Evolutionary conservation across 768 basidiomycete species (phyloP).

Genomic region (button mushroom (Agaricus bisporus)): DNA sequence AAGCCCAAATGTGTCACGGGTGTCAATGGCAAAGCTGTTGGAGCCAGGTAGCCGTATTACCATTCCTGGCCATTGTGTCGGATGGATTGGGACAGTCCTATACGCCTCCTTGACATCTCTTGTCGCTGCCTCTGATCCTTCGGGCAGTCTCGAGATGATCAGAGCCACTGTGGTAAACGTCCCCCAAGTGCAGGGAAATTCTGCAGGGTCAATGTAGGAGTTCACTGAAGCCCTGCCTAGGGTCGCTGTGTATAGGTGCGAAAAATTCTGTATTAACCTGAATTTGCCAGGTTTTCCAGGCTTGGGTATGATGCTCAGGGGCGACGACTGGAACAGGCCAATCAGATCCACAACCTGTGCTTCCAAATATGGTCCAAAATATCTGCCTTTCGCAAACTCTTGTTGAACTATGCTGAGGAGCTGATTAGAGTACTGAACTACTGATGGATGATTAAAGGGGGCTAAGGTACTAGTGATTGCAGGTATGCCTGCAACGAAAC

Average conservation of each 20-base stretch:
- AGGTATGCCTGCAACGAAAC: slow-evolving; percentile 28
- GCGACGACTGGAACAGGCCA: slow-evolving; percentile 28
- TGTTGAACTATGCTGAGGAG: slow-evolving; percentile 15
- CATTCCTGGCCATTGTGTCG: slow-evolving; percentile 29
- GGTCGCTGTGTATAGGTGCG: slow-evolving; percentile 14
- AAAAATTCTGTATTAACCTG: slow-evolving; percentile 27
- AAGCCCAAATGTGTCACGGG: slow-evolving; percentile 17
- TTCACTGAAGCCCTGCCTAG: slow-evolving; percentile 22
- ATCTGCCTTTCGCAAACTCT: slow-evolving; percentile 17
- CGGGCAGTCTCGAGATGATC: slow-evolving; percentile 25
- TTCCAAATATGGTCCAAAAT: slow-evolving; percentile 22
- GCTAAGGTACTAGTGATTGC: slow-evolving; percentile 17
- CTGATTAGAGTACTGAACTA: background rate
- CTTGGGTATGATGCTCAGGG: slow-evolving; percentile 26
- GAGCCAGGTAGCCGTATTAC: slow-evolving; percentile 18
- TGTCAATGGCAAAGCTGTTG: slow-evolving; percentile 20
- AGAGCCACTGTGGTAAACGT: slow-evolving; percentile 27
- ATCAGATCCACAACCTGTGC: slow-evolving; percentile 16
- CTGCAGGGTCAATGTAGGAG: slow-evolving; percentile 17
- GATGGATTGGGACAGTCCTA: slow-evolving; percentile 23
- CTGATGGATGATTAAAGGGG: slow-evolving; percentile 24
- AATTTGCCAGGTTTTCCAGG: slow-evolving; percentile 19
- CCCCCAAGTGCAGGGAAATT: slow-evolving; percentile 37
- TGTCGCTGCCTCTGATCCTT: slow-evolving; percentile 27
- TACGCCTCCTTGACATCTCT: slow-evolving; percentile 34